Conservation (phyloP, 768 basidiomycete species). For the Glaciozyma martinii region DNA sequence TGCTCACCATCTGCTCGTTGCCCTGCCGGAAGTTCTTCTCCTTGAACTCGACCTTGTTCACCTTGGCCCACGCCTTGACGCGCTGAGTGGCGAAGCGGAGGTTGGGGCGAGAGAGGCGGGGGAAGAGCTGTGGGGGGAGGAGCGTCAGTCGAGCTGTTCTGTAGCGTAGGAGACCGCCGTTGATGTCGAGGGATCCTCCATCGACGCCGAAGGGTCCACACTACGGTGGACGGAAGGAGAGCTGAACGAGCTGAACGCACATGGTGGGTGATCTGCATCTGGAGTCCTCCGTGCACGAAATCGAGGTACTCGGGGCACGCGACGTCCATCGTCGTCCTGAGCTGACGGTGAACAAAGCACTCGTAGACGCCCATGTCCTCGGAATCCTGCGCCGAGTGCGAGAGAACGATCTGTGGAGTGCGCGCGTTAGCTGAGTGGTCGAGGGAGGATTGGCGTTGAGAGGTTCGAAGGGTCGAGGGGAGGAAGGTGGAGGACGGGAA, state of each 20-base stretch:
- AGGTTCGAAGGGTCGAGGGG: neutral
- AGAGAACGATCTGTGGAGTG: constrained; percentile 63
- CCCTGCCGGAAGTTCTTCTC: constrained; percentile 2
- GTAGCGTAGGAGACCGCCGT: too few relatives aligned
- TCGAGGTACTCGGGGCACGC: constrained; percentile 71
- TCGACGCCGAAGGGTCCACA: too few relatives aligned
- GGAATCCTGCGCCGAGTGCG: constrained; percentile 82
- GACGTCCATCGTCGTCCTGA: constrained; percentile 96
- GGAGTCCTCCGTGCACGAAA: constrained; percentile 93
- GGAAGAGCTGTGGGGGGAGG: neutral
- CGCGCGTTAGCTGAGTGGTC: neutral
- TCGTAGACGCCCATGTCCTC: constrained; percentile 60
- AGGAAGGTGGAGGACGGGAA: constrained; percentile 40
- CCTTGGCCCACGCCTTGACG: constrained; percentile 2
- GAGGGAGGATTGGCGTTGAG: neutral
- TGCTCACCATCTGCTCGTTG: neutral
- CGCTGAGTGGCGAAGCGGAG: neutral
- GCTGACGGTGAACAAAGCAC: constrained; percentile 77
- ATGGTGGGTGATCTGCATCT: constrained; percentile 85
- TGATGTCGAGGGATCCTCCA: too few relatives aligned
- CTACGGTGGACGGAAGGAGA: too few relatives aligned
- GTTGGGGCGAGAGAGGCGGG: constrained; percentile 1
- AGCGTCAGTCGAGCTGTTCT: neutral
- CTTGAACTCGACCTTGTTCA: constrained; percentile 2
- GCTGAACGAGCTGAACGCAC: neutral